These are phyloP conservation scores for Mimosa pudica DNA, from an alignment of 306 rosid species.

Conservation along the genomic window DNA sequence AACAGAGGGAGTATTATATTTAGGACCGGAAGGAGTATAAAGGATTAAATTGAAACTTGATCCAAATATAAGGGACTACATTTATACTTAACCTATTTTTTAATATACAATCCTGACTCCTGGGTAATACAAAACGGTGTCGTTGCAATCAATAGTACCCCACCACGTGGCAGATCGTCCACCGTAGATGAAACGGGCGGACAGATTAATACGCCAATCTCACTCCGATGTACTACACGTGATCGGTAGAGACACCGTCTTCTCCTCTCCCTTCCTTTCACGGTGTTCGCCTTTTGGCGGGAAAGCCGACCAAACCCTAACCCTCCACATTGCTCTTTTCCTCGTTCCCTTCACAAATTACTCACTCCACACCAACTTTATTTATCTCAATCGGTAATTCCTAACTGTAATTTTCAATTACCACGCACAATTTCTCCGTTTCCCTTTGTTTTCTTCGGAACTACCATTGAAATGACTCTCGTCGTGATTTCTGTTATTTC, in stretches of 20 bases:
- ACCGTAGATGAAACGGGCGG: background rate
- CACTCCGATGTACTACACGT: background rate
- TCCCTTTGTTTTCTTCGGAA: background rate
- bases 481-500: slow-evolving; percentile 23
- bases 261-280: background rate
- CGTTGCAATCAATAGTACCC: background rate
- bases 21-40: too few relatives aligned
- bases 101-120: too few relatives aligned
- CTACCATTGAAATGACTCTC: slow-evolving; percentile 8
- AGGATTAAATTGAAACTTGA: too few relatives aligned
- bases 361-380: background rate
- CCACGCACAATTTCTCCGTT: slow-evolving; percentile 7
- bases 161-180: background rate
- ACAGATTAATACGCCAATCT: background rate
- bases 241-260: background rate
- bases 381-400: slow-evolving; percentile 15
- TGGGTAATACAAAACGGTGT: background rate
- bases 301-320: slow-evolving; percentile 40
- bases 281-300: slow-evolving; percentile 30
- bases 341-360: slow-evolving; percentile 18
- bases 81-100: too few relatives aligned
- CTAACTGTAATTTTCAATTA: background rate
- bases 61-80: too few relatives aligned
- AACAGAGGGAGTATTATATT: too few relatives aligned
- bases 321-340: slow-evolving; percentile 3